phyloP scores from a whole-genome alignment of 2,329 filamentous ascomycete genomes.

The Ilyonectria mors-panacis region DNA sequence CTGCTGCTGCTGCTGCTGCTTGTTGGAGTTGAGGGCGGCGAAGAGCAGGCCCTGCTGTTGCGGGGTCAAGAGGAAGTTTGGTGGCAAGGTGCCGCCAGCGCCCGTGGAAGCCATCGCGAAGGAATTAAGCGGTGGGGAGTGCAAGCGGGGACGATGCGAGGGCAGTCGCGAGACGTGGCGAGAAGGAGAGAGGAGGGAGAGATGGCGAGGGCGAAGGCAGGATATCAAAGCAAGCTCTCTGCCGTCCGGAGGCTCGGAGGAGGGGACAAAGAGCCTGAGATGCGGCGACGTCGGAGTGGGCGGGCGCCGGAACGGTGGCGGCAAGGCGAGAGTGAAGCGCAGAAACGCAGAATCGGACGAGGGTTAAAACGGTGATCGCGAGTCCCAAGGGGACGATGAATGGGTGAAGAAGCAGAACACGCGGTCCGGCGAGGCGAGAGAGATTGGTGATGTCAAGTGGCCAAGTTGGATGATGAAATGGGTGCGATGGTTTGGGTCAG shows the following conservation, averaged over 20 bases:
- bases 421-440: slow-evolving; percentile 2
- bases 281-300: slow-evolving; percentile 41
- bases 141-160: slow-evolving; percentile 22
- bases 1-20: slow-evolving; percentile 50
- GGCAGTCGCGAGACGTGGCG: slow-evolving; percentile 27
- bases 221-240: slow-evolving; percentile 47
- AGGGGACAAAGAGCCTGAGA: slow-evolving; percentile 46
- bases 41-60: slow-evolving; percentile 84
- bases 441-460: slow-evolving; percentile 37
- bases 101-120: slow-evolving; percentile 66
- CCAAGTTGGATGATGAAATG: slow-evolving; percentile 46
- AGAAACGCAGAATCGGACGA: slow-evolving; percentile 27
- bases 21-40: slow-evolving; percentile 82
- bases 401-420: not conserved
- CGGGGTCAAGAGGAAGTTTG: slow-evolving; percentile 78
- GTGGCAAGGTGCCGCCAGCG: slow-evolving; percentile 58
- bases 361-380: slow-evolving; percentile 19
- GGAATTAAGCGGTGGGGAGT: slow-evolving; percentile 17
- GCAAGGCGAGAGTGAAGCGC: not conserved
- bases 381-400: not conserved
- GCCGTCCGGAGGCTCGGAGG: slow-evolving; percentile 43
- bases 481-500: slow-evolving; percentile 39
- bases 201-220: slow-evolving; percentile 15
- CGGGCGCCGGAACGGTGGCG: slow-evolving; percentile 21
- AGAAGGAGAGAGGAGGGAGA: slow-evolving; percentile 7